phyloP scores from a whole-genome alignment of 164 flowering plant species.

The Dillenia turbinata region DNA sequence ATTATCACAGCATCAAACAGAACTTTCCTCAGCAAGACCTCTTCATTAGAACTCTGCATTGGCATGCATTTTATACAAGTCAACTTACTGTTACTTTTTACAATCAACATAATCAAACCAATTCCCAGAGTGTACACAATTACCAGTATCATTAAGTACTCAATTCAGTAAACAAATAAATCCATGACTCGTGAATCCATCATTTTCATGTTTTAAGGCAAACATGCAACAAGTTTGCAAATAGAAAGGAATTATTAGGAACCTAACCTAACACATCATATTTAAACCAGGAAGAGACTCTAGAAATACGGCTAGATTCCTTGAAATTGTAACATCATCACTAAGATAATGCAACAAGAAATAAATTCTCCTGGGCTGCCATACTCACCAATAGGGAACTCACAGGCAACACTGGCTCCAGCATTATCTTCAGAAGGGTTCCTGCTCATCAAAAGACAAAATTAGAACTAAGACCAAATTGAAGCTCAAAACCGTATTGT shows the following conservation, averaged over 20 bases:
- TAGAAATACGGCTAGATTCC: not conserved
- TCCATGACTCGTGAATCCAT: no score
- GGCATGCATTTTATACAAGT: not conserved
- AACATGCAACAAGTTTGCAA: not conserved
- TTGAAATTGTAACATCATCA: not conserved
- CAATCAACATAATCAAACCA: not conserved
- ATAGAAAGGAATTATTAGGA: no score
- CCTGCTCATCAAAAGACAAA: conserved; percentile 27
- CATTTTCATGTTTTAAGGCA: not conserved
- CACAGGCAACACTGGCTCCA: conserved; percentile 53
- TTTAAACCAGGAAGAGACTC: no score
- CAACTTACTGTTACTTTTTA: no score
- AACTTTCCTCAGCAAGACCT: conserved; percentile 37
- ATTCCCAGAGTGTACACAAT: no score
- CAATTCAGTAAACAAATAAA: no score
- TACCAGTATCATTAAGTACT: no score
- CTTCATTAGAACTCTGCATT: conserved; percentile 50
- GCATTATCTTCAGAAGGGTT: conserved; percentile 44
- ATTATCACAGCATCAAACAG: conserved; percentile 60
- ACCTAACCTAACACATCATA: no score
- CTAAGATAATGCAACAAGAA: not conserved
- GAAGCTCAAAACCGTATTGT: not conserved
- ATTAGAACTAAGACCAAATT: not conserved
- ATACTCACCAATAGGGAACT: conserved; percentile 48
- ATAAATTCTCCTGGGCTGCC: not conserved